Conservation (phyloP, 129 eudicot species). For the Tagetes erecta region DNA sequence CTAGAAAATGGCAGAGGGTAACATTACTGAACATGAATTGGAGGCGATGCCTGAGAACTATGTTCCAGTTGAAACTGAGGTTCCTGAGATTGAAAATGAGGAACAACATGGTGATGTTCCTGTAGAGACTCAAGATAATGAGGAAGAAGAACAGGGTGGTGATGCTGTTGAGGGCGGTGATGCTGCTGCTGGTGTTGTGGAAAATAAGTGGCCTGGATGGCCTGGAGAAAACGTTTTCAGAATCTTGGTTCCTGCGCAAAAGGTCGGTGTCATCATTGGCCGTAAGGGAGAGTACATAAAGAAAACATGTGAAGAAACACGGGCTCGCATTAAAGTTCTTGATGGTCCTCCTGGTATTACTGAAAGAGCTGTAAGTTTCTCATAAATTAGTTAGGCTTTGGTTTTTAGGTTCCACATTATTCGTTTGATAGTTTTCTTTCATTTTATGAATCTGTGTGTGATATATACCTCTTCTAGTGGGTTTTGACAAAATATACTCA, state of each 20-base stretch:
- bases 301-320: constrained; percentile 88
- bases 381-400: neutral
- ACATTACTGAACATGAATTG: constrained; percentile 34
- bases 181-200: constrained; percentile 31
- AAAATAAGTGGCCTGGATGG: constrained; percentile 97
- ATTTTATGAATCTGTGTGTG: constrained; percentile 1
- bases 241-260: constrained; percentile 85
- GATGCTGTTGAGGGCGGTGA: constrained; percentile 18
- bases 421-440: neutral
- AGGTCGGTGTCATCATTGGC: constrained; percentile 93
- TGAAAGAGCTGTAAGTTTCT: constrained; percentile 90
- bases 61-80: constrained; percentile 46
- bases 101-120: constrained; percentile 23
- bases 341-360: constrained; percentile 91
- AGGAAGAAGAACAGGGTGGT: constrained; percentile 8
- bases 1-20: constrained; percentile 55
- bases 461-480: neutral
- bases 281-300: constrained; percentile 93
- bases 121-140: constrained; percentile 19
- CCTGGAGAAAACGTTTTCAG: constrained; percentile 96
- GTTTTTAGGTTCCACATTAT: constrained; percentile 3
- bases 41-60: constrained; percentile 47
- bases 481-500: neutral
- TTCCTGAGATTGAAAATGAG: constrained; percentile 40
- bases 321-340: constrained; percentile 90